Percentiles rank a stretch among this genome's conserved stretches.
Evolutionary conservation across 345 rosid genomes (phyloP).

Genomic region (Capsella bursapastoris): DNA sequence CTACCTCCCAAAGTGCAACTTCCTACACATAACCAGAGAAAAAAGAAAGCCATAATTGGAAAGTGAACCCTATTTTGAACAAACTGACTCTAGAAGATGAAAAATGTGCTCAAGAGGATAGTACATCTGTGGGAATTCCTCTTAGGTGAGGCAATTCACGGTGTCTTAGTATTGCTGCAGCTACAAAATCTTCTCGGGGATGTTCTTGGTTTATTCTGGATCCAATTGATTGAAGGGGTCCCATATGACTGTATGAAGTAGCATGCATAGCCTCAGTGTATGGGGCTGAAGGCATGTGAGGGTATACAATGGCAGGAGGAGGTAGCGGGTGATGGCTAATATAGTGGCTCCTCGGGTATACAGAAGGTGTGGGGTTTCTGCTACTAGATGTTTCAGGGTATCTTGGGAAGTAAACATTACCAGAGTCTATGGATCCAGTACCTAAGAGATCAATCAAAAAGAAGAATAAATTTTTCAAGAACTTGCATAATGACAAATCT

Average conservation of each 20-base stretch:
- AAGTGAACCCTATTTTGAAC: conserved; percentile 14
- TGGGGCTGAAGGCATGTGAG: conserved; percentile 58
- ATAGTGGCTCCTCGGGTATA: conserved; percentile 48
- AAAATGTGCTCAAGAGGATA: conserved; percentile 15
- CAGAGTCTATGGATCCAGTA: conserved; percentile 57
- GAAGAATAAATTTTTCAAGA: conserved; percentile 18
- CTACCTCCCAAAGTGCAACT: conserved; percentile 62
- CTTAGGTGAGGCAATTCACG: conserved; percentile 61
- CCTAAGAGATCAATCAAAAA: conserved; percentile 37
- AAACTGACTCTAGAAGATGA: conserved; percentile 13
- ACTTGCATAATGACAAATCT: conserved; percentile 2
- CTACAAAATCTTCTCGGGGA: conserved; percentile 39
- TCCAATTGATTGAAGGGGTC: conserved; percentile 57
- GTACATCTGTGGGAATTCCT: conserved; percentile 67
- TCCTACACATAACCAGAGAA: conserved; percentile 55
- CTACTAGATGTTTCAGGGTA: conserved; percentile 54
- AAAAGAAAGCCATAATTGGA: background rate
- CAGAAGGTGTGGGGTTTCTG: conserved; percentile 53
- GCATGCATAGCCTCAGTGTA: conserved; percentile 54
- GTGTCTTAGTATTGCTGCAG: conserved; percentile 54
- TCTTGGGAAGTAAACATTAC: conserved; percentile 49
- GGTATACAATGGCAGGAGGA: conserved; percentile 51
- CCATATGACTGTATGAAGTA: conserved; percentile 55
- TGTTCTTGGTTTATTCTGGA: conserved; percentile 57
- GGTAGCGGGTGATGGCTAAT: conserved; percentile 51